phyloP scores from a whole-genome alignment of 2,329 filamentous ascomycete species.

The Fusarium xylarioides region DNA sequence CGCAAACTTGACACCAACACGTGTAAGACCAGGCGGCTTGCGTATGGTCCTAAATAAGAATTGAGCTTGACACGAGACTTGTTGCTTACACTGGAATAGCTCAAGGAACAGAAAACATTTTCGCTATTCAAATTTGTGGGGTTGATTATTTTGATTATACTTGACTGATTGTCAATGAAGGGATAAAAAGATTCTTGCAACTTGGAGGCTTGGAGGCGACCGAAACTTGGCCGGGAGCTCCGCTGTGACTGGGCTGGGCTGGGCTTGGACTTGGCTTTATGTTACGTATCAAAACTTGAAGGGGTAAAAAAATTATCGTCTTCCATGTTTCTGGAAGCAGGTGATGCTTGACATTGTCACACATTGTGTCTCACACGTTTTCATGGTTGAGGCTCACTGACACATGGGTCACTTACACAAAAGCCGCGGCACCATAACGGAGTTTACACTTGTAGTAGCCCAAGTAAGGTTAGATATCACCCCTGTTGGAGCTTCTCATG shows the following conservation, averaged over 20 bases:
- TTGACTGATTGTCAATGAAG: constrained; percentile 4
- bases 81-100: neutral
- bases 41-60: neutral
- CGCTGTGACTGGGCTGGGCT: constrained; percentile 1
- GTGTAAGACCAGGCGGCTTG: constrained; percentile 3
- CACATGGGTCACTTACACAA: constrained; percentile 14
- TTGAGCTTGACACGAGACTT: neutral
- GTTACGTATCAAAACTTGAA: neutral
- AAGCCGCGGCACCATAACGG: neutral
- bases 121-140: neutral
- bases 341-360: neutral
- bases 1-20: neutral
- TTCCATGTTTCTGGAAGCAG: constrained; percentile 10
- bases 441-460: neutral
- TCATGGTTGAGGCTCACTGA: neutral
- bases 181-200: neutral
- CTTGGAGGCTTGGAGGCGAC: constrained; percentile 21
- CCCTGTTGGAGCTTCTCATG: neutral
- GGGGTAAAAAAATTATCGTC: constrained; percentile 13
- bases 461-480: neutral
- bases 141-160: neutral
- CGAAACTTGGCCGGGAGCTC: constrained; percentile 31
- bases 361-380: constrained; percentile 6
- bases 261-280: constrained; percentile 1
- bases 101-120: neutral